Evolutionary conservation across 768 basidiomycete genomes (phyloP), one percentile per base, ranked within the genome.

Genomic region (Russula sp.): DNA sequence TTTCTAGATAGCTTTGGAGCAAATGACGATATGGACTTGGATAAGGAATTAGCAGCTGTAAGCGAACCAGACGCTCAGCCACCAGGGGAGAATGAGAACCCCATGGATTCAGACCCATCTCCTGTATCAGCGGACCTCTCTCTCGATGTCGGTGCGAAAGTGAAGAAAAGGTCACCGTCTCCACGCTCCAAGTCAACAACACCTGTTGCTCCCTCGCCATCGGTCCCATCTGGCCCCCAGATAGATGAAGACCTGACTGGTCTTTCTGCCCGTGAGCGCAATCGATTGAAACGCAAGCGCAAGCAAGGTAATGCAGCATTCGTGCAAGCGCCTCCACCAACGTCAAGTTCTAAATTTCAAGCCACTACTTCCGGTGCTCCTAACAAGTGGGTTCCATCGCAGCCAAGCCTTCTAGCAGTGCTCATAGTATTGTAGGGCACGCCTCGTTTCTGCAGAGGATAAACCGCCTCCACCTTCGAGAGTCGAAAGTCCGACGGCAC

Each of bases 251-350:
- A 87, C 66, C 65, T 79, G 5, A 77, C 71, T 49, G 83, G 82
- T 7, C 77, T 98, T 51, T 97, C 94, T 36, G 93, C 94, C 13
- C 86, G 97, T 59, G 96, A 98, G 75, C 85, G 90, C 36, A 97
- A 97, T 73, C 84, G 95, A 53, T 78, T 98, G 36, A 99, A 99
- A 75, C 83, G 97, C 32, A 98, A 98, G 73, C 89, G 95, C 61
- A 97, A 95, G 71, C 81, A 83, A 4, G 94, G 92, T 4, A 91
- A 89, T 71, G 78, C 86, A 36, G 90, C 89, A 1, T 92, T 92
- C 69, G 92, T 94, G 18, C 81, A 87, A 14, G 84, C 80, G 6
- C 77, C 79, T 18, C 87, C 89, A 2, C 83, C 87, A 69, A 71
- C 75, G 53, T 69, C 83, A 0, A 82, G 83, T 38, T 75, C 87